These are phyloP conservation scores for Metschnikowia aberdeeniae DNA, from an alignment of 805 yeast species.

Conservation along the genomic window DNA sequence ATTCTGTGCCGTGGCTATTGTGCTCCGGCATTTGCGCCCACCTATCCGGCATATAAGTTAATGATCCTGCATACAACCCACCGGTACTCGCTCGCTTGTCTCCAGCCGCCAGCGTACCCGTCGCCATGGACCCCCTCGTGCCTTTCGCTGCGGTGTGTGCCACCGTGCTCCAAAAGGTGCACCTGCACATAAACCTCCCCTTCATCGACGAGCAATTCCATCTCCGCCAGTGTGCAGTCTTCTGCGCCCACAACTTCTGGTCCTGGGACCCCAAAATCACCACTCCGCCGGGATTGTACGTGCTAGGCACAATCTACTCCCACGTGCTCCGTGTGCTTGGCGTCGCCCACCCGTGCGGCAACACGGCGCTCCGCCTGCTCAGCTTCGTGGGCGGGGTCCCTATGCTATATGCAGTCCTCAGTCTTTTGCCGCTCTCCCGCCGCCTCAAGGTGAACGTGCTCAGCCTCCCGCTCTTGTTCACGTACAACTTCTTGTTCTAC, in stretches of 20 bases:
- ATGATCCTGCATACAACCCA: not conserved
- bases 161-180: slow-evolving; percentile 10
- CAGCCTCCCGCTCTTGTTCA: slow-evolving; percentile 65
- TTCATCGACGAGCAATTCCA: slow-evolving; percentile 82
- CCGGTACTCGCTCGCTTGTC: not conserved
- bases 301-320: slow-evolving; percentile 38
- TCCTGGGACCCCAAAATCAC: slow-evolving; percentile 74
- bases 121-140: slow-evolving; percentile 2
- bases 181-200: slow-evolving; percentile 8
- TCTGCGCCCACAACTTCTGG: slow-evolving; percentile 56
- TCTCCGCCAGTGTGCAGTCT: slow-evolving; percentile 68
- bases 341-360: slow-evolving; percentile 15
- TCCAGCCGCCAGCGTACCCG: not conserved
- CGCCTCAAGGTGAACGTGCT: slow-evolving; percentile 28
- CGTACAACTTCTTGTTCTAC: slow-evolving; percentile 76
- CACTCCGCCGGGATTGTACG: slow-evolving; percentile 92
- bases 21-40: too few species aligned
- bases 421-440: slow-evolving; percentile 17
- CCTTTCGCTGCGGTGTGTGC: slow-evolving; percentile 5
- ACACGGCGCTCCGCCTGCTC: slow-evolving; percentile 32
- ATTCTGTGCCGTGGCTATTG: too few species aligned
- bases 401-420: slow-evolving; percentile 47
- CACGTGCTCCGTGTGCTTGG: slow-evolving; percentile 36
- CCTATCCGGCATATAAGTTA: too few species aligned
- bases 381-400: slow-evolving; percentile 66